Evolutionary conservation across 192 early-diverging fungal species (phyloP), one percentile per base, ranked within the genome.

Genomic region (Coemansia sp.): DNA sequence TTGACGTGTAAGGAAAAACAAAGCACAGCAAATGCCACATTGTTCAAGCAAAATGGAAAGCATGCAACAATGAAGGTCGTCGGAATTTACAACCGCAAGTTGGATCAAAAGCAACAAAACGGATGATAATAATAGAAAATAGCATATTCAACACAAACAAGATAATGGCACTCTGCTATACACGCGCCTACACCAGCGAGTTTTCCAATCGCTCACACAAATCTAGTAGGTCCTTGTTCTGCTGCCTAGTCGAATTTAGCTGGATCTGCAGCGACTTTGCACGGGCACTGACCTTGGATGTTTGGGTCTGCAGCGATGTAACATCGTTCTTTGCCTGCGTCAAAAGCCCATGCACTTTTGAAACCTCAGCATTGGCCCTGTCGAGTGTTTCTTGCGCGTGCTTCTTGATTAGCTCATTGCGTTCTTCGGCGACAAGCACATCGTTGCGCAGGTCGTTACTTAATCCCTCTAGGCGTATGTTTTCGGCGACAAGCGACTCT

Each of bases 341-440:
- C 15, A 58, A 38, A 58, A 58, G 35, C 44, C 57, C 30, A 43
- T 69, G 66, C 18, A 83, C 64, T 5, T 66, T 45, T 10, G 64
- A 8, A 12, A 83, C 75, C 61, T 83, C 81, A 6, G 62, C 60
- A 18, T 83, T 83, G 5, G 81, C 81, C 55, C 57, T 67, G 62
- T 46, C 41, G 33, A 83, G 53, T 18, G 76, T 83, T 15, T 51
- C 68, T n/a, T 78, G 68, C 0, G 81, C 81, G n/a, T 78, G 67
- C 51, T 65, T 45, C n/a, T 67, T 77, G 66, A 83, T 78, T 20
- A 52, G 69, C 14, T 41, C 23, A 52, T 63, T 77, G 35, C 81
- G 75, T 48, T 78, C 72, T 44, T 83, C 75, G 7, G 76, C 81
- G 8, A 78, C 67, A 36, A 65, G 35, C 30, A 83, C 66, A 46